Evolutionary conservation across 2,329 filamentous ascomycete genomes (phyloP).

Genomic region (Penicillium sp.): DNA sequence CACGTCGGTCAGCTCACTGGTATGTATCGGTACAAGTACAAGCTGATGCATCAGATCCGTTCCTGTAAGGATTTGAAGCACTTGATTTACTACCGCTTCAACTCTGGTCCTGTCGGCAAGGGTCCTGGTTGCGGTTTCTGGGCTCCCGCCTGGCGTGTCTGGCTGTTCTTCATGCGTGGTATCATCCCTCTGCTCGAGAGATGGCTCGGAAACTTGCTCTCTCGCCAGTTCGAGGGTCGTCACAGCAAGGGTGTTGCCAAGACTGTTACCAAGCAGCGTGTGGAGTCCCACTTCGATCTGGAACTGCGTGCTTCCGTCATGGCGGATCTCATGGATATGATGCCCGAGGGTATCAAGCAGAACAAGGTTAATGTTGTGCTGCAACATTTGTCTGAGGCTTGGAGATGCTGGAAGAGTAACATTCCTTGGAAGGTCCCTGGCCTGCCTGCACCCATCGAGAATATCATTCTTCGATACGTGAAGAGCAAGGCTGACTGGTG

Average conservation of each 20-base stretch:
- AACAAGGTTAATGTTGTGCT: constrained; percentile 99
- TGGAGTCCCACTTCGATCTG: constrained; percentile 97
- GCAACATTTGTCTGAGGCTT: constrained; percentile 96
- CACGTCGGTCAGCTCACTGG: constrained; percentile 97
- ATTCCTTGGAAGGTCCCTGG: constrained; percentile 99
- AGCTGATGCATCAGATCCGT: constrained; percentile 99
- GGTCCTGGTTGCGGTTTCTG: constrained; percentile 98
- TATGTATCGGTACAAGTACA: constrained; percentile 99
- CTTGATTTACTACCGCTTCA: constrained; percentile 98
- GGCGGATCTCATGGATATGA: constrained; percentile 99
- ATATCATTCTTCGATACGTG: constrained; percentile 97
- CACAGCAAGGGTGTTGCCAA: constrained; percentile 99
- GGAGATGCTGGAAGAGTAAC: constrained; percentile 99
- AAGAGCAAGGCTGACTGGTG: constrained; percentile 99
- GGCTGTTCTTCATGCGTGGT: constrained; percentile 98
- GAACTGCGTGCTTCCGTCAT: constrained; percentile 97
- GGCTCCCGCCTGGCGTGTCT: constrained; percentile 98
- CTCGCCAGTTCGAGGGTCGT: constrained; percentile 95
- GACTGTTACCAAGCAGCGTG: constrained; percentile 98
- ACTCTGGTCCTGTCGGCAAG: constrained; percentile 94
- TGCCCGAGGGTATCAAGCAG: constrained; percentile 99
- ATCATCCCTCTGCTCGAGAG: constrained; percentile 96
- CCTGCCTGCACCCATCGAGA: constrained; percentile 94
- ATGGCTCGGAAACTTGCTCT: constrained; percentile 96
- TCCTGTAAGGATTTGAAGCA: constrained; percentile 99